phyloP scores from a whole-genome alignment of 2,329 filamentous ascomycete genomes.

The Phialophora verrucosa region DNA sequence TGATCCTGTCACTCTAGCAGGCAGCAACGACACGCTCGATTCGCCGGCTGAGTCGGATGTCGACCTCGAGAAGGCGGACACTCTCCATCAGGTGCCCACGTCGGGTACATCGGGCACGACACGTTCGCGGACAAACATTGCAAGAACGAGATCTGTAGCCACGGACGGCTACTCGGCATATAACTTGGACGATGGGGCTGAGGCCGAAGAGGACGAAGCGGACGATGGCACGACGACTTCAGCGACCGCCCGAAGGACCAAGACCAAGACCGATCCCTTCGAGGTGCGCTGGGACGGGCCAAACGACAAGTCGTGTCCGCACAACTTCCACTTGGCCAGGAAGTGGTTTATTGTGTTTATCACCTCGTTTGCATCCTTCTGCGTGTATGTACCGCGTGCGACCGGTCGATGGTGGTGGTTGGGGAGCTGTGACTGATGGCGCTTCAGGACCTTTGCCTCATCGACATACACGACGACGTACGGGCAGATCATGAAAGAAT shows the following conservation, averaged over 20 bases:
- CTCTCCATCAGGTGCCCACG: slow-evolving; percentile 5
- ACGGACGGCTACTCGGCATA: slow-evolving; percentile 23
- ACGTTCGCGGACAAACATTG: neutral
- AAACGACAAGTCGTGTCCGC: slow-evolving; percentile 73
- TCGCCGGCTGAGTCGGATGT: slow-evolving; percentile 5
- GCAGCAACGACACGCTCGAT: slow-evolving; percentile 2
- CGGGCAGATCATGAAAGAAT: slow-evolving; percentile 65
- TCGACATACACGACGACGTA: slow-evolving; percentile 88
- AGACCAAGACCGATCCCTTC: slow-evolving; percentile 16
- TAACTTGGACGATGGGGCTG: slow-evolving; percentile 10
- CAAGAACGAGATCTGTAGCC: slow-evolving; percentile 15
- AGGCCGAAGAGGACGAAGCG: slow-evolving; percentile 45
- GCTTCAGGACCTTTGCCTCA: slow-evolving; percentile 68
- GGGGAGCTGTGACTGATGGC: slow-evolving; percentile 2
- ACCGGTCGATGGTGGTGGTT: neutral
- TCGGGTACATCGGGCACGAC: neutral
- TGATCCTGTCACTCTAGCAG: neutral
- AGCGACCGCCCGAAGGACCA: slow-evolving; percentile 5
- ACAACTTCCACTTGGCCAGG: slow-evolving; percentile 65
- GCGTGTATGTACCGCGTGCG: slow-evolving; percentile 60
- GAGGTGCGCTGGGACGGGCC: slow-evolving; percentile 78
- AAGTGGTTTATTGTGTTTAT: slow-evolving; percentile 82
- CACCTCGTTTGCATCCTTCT: slow-evolving; percentile 73
- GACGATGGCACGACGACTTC: slow-evolving; percentile 51
- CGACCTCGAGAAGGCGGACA: slow-evolving; percentile 28